These are phyloP conservation scores for Pterulicium gracile DNA, from an alignment of 1,284 basidiomycete species.

Conservation along the genomic window DNA sequence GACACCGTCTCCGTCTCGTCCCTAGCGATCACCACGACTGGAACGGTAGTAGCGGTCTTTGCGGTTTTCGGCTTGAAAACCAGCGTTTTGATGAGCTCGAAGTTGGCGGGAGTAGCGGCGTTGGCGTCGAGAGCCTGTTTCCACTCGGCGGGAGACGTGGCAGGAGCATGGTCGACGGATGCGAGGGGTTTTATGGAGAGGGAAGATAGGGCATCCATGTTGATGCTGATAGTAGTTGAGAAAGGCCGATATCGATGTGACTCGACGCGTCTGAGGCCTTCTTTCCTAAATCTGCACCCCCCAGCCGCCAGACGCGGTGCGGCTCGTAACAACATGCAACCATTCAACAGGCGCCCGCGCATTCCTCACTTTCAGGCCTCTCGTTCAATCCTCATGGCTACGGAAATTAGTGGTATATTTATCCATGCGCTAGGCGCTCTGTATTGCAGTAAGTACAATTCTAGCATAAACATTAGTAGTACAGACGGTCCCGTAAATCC, in stretches of 20 bases:
- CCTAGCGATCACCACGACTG: constrained; percentile 79
- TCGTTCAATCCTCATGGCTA: no score
- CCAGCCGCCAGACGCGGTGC: constrained; percentile 3
- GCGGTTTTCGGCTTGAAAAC: constrained; percentile 90
- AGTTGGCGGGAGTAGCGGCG: constrained; percentile 39
- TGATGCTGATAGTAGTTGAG: background rate
- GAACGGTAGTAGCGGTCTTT: constrained; percentile 76
- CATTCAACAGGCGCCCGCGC: background rate
- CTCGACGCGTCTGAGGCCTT: background rate
- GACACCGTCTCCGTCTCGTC: constrained; percentile 78
- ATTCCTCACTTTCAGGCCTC: no score
- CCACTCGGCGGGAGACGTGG: constrained; percentile 61
- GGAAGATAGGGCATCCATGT: constrained; percentile 25
- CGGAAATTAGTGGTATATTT: no score
- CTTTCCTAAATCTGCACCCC: no score
- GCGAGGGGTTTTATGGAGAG: constrained; percentile 45
- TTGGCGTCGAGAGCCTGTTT: constrained; percentile 44
- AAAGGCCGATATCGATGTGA: background rate
- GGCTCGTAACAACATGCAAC: constrained; percentile 2
- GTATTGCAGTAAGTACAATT: background rate
- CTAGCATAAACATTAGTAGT: background rate
- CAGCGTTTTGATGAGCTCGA: constrained; percentile 72
- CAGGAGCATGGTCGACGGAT: constrained; percentile 38
- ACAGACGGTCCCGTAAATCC: background rate
- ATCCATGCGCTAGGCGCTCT: background rate